Evolutionary conservation across 75 land plant species (phyloP), one percentile per base, ranked within the genome.

Genomic region (Ceratopteris richardii): DNA sequence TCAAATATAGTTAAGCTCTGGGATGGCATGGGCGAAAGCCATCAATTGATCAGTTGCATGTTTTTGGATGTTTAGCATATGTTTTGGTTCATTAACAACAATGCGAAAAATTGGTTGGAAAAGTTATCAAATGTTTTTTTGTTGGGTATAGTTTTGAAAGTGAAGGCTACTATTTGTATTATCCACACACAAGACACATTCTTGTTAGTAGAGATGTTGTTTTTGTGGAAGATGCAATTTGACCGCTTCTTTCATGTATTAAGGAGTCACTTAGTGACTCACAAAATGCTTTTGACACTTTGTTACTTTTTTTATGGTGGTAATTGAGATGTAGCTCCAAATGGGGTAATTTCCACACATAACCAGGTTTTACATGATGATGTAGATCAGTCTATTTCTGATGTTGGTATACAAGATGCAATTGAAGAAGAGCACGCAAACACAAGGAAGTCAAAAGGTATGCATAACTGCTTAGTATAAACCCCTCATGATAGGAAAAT

Each of bases 361-460:
- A 40, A 40, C 42, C 42, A 40, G 14, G 42, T 40, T 40, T 40
- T 40, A 40, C 42, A 40, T 40, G 42, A 40, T 40, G 42, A 40
- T 14, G 14, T 40, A 10, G 13, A 40, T 40, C 42, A 40, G 9
- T 40, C 42, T 40, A 40, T 40, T 14, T 10, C 42, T 40, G 42
- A 40, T 40, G 42, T 40, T 40, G 42, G 14, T 40, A 40, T 40
- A 40, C 42, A 40, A 40, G 42, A 40, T 40, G 42, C 42, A 10
- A 14, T 40, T 40, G 42, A 40, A 40, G 42, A 40, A 40, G 42
- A 40, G 14, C 42, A 40, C 9, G 9, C 14, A 40, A 14, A 40
- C 42, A 40, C 42, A 40, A 40, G 42, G 42, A 14, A 40, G 42
- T 40, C 9, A 40, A 40, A 40, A 40, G 14, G 13, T 40, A 14